Base-by-base conservation (phyloP, 495 filamentous ascomycete species). In the Talaromyces nanjingensis region DNA sequence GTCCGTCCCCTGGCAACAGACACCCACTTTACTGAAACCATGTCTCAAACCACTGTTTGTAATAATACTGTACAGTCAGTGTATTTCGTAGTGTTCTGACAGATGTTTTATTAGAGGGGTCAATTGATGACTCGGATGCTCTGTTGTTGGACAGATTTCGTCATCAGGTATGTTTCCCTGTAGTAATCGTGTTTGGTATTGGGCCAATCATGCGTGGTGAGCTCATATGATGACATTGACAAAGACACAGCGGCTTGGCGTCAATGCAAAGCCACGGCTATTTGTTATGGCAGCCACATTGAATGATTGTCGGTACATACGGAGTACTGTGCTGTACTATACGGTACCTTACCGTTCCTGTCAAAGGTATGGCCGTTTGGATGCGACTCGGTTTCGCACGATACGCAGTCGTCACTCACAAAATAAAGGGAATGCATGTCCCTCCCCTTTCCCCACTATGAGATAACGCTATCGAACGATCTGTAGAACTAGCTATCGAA, bases 1-100 rank as follows among this genome's bases (percentile, higher is more conserved):
- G 31, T 37, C n/a, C n/a, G n/a, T n/a, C n/a, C n/a, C 59, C 59
- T 39, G 33, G 57, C 57, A 58, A 58, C 55, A 58, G 18, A n/a
- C 24, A 54, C 31, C 31, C 59, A 60, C 59, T 27, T 12, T 37
- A 5, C 59, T 62, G 60, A 62, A 53, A 62, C 60, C 60, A 62
- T 62, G 60, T 62, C 60, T 62, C 60, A 62, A 24, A 42, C 39
- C 45, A 6, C 4, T 29, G 5, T 4, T 29, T 4, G 3, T 6
- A 6, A 4, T 31, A 31, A 31, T 31, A 31, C 29, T 3, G 9
- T 14, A 39, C 34, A 14, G 34, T 2, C 9, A 39, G 33, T 37
- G 9, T 37, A 12, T 12, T 31, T 7, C 6, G 29, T 12, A 12
- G 2, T 37, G 33, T 37, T 37, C 33, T 11, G 6, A 12, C 2